A percentile compares a stretch with the other conserved stretches of the same genome.
Evolutionary conservation across 176 grass and related monocot genomes (phyloP).

Genomic region (Echinochloa phyllopogon): DNA sequence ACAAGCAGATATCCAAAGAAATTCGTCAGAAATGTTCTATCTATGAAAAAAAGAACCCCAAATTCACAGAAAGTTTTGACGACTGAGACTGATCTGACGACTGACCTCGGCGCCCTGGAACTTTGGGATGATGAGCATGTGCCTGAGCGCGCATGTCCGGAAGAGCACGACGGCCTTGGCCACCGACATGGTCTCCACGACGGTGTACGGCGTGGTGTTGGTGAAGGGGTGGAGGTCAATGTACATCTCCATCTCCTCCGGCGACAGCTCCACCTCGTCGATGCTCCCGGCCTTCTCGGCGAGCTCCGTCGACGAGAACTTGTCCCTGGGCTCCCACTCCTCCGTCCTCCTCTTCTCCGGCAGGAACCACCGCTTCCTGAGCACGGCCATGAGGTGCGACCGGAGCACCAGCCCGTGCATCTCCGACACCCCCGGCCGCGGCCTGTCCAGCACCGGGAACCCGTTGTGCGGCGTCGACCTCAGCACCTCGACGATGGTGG

Average conservation of each 20-base stretch:
- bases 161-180: conserved; percentile 97
- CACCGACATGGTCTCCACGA: conserved; percentile 96
- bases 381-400: conserved; percentile 67
- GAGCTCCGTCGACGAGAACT: conserved; percentile 72
- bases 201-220: conserved; percentile 96
- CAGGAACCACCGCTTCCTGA: conserved; percentile 82
- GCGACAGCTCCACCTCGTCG: conserved; percentile 46
- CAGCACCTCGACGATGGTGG: conserved; percentile 57
- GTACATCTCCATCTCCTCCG: conserved; percentile 82
- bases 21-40: background rate
- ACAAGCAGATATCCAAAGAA: background rate
- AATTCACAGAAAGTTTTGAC: background rate
- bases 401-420: conserved; percentile 83
- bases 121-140: conserved; percentile 93
- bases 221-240: conserved; percentile 82
- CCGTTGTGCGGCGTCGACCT: conserved; percentile 72
- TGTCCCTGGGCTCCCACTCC: conserved; percentile 78
- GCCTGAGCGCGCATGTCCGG: conserved; percentile 71
- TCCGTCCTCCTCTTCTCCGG: conserved; percentile 67
- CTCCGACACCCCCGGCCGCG: conserved; percentile 49
- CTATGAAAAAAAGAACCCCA: background rate
- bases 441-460: conserved; percentile 77
- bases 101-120: conserved; percentile 84
- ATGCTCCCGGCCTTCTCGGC: conserved; percentile 52
- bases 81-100: no score